These are phyloP conservation scores for Mycena amicta DNA, from an alignment of 768 basidiomycete species.

Conservation along the genomic window DNA sequence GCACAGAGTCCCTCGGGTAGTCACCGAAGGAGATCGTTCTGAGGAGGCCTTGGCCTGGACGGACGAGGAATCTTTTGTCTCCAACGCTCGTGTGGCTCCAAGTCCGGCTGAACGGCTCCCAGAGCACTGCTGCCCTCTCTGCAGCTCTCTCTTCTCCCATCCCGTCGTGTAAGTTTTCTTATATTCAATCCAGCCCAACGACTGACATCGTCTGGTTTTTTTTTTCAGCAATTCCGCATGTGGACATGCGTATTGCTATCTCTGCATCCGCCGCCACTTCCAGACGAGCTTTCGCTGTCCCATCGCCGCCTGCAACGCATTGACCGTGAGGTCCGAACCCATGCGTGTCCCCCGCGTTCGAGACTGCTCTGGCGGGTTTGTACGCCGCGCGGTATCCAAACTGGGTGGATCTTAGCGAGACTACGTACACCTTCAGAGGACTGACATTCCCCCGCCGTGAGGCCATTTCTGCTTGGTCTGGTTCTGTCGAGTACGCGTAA, in stretches of 20 bases:
- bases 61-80: too few species aligned
- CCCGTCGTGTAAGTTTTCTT: neutral
- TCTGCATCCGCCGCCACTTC: neutral
- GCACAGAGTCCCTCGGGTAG: too few species aligned
- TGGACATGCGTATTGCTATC: neutral
- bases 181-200: too few species aligned
- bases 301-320: neutral
- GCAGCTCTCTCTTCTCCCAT: neutral
- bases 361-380: neutral
- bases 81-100: too few species aligned
- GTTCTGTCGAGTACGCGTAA: too few species aligned
- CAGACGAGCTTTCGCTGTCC: neutral
- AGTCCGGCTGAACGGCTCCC: neutral
- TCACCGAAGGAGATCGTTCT: too few species aligned
- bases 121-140: neutral
- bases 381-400: neutral
- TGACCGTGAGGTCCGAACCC: neutral
- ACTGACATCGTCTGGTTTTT: too few species aligned
- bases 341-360: neutral
- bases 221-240: neutral
- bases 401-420: neutral
- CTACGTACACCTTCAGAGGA: neutral
- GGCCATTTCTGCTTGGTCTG: neutral
- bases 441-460: neutral
- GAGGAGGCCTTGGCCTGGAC: too few species aligned